Evolutionary conservation across 2,329 filamentous ascomycete genomes (phyloP).

Genomic region (Colletotrichum sp.): DNA sequence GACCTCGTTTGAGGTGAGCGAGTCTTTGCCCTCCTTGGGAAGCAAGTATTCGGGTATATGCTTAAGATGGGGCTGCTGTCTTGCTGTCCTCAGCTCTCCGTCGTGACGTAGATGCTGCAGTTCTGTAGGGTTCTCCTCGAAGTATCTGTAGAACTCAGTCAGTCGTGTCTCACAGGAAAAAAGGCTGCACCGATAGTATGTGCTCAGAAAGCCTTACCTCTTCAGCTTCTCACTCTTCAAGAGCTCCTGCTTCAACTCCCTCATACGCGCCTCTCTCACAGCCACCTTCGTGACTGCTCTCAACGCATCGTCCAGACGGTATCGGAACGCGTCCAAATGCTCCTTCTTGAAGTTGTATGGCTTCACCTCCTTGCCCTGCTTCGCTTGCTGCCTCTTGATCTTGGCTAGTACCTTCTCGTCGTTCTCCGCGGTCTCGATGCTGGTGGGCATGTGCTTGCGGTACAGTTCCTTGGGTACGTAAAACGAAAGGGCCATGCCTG

Average conservation of each 20-base stretch:
- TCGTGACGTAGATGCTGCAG: conserved; percentile 89
- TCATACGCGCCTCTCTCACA: conserved; percentile 85
- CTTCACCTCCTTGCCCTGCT: conserved; percentile 81
- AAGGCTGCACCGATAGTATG: neutral
- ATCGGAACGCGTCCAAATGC: conserved; percentile 91
- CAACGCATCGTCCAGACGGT: conserved; percentile 91
- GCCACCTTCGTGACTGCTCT: conserved; percentile 89
- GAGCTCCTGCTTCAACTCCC: conserved; percentile 87
- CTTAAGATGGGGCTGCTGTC: conserved; percentile 87
- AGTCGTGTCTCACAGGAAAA: neutral
- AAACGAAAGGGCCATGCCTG: conserved; percentile 95
- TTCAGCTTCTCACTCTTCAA: conserved; percentile 94
- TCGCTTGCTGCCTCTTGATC: conserved; percentile 79
- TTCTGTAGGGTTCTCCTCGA: conserved; percentile 95
- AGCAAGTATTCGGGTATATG: conserved; percentile 94
- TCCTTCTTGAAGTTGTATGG: conserved; percentile 95
- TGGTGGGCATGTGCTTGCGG: conserved; percentile 89
- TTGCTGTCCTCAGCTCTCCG: conserved; percentile 80
- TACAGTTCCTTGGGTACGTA: conserved; percentile 83
- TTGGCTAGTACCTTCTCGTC: conserved; percentile 86
- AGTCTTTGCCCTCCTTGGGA: conserved; percentile 71
- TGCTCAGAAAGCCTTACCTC: conserved; percentile 42
- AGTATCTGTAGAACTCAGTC: conserved; percentile 60
- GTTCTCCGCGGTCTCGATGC: conserved; percentile 74
- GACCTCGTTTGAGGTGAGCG: conserved; percentile 66